A percentile compares a stretch with the other conserved stretches of the same genome.
Evolutionary conservation across 345 rosid species (phyloP).

Genomic region (Citrus inodora): DNA sequence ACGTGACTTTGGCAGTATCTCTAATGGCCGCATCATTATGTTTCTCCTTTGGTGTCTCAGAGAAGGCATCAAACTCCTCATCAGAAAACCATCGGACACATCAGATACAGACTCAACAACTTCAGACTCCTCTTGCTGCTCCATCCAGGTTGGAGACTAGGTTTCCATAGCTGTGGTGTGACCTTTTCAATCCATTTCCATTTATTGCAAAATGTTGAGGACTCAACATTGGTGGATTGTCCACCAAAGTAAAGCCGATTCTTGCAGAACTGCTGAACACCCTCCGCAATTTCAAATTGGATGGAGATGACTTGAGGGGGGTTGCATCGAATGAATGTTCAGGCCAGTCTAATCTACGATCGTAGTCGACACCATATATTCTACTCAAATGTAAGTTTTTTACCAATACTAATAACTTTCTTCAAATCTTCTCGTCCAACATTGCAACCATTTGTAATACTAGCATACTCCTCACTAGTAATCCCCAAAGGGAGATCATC

Average conservation of each 20-base stretch:
- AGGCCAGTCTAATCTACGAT: conserved; percentile 71
- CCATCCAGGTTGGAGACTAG: conserved; percentile 44
- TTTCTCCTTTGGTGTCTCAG: conserved; percentile 31
- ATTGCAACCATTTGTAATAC: conserved; percentile 20
- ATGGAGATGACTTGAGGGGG: conserved; percentile 69
- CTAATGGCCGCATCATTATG: conserved; percentile 14
- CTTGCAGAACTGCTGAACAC: conserved; percentile 72
- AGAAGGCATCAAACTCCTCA: conserved; percentile 47
- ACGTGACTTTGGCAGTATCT: conserved; percentile 24
- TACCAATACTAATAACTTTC: conserved; percentile 27
- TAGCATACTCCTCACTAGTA: conserved; percentile 33
- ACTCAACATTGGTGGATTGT: conserved; percentile 32
- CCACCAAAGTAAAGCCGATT: conserved; percentile 49
- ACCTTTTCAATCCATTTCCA: conserved; percentile 51
- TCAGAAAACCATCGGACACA: conserved; percentile 37
- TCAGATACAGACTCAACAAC: conserved; percentile 36
- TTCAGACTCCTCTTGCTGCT: conserved; percentile 38
- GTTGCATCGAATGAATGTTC: conserved; percentile 70
- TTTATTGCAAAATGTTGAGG: conserved; percentile 30
- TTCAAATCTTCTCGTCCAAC: conserved; percentile 20
- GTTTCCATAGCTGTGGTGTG: conserved; percentile 67
- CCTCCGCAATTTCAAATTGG: conserved; percentile 57
- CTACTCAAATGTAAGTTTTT: conserved; percentile 38
- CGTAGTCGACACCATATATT: conserved; percentile 38
- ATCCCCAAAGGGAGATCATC: conserved; percentile 44